Percentiles rank a stretch among this genome's conserved stretches.
These are phyloP conservation scores for Teunomyces tritomae DNA, from an alignment of 805 yeast species.

Conservation along the genomic window DNA sequence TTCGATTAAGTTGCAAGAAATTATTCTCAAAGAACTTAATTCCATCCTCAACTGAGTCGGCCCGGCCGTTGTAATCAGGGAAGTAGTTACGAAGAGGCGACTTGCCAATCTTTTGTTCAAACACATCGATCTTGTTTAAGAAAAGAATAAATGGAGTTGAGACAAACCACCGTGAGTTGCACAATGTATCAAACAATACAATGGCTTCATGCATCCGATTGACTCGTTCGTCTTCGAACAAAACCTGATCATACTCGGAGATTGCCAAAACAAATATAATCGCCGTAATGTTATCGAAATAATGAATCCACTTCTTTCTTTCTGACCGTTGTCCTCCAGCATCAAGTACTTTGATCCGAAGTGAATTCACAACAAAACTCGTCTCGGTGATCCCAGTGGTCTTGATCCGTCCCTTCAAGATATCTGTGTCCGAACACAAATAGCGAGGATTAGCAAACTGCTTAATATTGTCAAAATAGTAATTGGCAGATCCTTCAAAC, in stretches of 20 bases:
- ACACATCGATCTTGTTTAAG: slow-evolving; percentile 82
- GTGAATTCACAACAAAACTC: slow-evolving; percentile 60
- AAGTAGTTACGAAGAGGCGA: slow-evolving; percentile 71
- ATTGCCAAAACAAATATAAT: slow-evolving; percentile 86
- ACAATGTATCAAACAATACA: slow-evolving; percentile 74
- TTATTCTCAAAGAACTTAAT: slow-evolving; percentile 66
- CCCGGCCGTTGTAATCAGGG: slow-evolving; percentile 70
- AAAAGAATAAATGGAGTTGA: slow-evolving; percentile 87
- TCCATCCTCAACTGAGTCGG: slow-evolving; percentile 64
- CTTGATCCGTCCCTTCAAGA: slow-evolving; percentile 85
- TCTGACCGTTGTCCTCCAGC: slow-evolving; percentile 97
- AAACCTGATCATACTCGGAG: slow-evolving; percentile 86
- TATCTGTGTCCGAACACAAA: slow-evolving; percentile 76
- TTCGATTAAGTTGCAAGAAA: slow-evolving; percentile 62
- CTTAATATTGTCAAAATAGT: slow-evolving; percentile 72
- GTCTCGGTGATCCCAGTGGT: slow-evolving; percentile 96
- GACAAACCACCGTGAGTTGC: slow-evolving; percentile 82
- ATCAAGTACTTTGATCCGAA: slow-evolving; percentile 76
- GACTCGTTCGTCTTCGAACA: slow-evolving; percentile 85
- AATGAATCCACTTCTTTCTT: slow-evolving; percentile 91
- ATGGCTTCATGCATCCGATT: slow-evolving; percentile 91
- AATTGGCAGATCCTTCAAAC: slow-evolving; percentile 76
- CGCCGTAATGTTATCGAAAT: slow-evolving; percentile 87
- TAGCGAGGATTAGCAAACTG: slow-evolving; percentile 65
- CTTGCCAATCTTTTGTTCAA: slow-evolving; percentile 63